Percentiles rank a stretch among this genome's conserved stretches.
These are phyloP conservation scores for Pestalotiopsis sp. DNA, from an alignment of 2,329 filamentous ascomycete species.

Conservation along the genomic window DNA sequence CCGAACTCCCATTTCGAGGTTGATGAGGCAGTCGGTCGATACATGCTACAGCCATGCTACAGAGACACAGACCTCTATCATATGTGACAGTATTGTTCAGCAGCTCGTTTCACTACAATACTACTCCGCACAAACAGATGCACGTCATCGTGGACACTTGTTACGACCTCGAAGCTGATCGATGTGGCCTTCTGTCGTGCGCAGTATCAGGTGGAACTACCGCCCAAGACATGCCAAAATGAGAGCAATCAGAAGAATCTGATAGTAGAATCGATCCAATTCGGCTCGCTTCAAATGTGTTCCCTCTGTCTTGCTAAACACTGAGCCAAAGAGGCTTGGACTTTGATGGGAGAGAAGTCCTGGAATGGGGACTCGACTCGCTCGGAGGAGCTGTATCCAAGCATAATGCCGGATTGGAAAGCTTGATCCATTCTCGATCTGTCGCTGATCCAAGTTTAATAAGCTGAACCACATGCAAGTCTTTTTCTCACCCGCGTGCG, in stretches of 20 bases:
- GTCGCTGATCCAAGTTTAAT: not conserved
- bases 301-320: not conserved
- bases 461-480: slow-evolving; percentile 10
- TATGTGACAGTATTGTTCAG: not conserved
- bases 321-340: not conserved
- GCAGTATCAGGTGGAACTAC: not conserved
- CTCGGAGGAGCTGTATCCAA: not conserved
- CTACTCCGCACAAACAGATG: not conserved
- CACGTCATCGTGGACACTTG: not conserved
- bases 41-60: not conserved
- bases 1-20: not conserved
- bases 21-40: not conserved
- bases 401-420: not conserved
- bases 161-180: not conserved
- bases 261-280: not conserved
- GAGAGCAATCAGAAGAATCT: not conserved
- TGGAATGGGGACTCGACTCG: not conserved
- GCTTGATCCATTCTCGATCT: not conserved
- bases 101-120: not conserved
- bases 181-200: not conserved
- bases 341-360: too few relatives aligned
- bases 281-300: not conserved
- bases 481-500: not conserved
- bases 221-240: not conserved
- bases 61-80: not conserved